These are phyloP conservation scores for Pseudozyma tsukubaensis DNA, from an alignment of 1,284 basidiomycete species.

Conservation along the genomic window DNA sequence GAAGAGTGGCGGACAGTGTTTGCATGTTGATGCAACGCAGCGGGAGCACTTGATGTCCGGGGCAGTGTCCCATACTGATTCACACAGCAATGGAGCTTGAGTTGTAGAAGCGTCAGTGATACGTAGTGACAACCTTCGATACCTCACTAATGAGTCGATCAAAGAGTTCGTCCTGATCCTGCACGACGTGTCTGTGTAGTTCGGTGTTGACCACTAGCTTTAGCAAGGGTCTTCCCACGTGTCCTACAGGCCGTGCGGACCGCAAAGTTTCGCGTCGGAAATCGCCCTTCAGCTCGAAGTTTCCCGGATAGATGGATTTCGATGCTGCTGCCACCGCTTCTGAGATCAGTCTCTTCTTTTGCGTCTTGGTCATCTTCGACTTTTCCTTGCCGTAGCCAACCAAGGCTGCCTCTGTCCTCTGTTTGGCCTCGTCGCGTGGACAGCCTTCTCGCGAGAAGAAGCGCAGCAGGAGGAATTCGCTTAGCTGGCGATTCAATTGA, in stretches of 20 bases:
- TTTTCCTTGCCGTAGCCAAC: background rate
- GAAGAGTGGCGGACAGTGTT: too few species aligned
- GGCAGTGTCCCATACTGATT: too few species aligned
- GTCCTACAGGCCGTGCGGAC: background rate
- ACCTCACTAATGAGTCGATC: too few species aligned
- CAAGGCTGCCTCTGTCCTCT: constrained; percentile 3
- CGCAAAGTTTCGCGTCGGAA: background rate
- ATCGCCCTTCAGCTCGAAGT: background rate
- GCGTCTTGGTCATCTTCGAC: background rate
- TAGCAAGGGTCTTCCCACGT: too few species aligned
- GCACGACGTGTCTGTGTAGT: background rate
- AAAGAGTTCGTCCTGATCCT: too few species aligned
- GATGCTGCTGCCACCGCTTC: background rate
- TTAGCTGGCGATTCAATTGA: background rate
- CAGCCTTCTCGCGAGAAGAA: constrained; percentile 7
- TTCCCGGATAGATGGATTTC: background rate
- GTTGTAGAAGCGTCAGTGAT: too few species aligned
- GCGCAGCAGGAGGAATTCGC: background rate
- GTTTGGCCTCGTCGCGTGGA: background rate
- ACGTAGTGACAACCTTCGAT: too few species aligned
- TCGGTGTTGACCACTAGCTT: background rate
- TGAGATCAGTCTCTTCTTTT: background rate
- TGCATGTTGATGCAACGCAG: too few species aligned
- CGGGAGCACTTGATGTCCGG: too few species aligned
- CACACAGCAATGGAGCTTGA: too few species aligned